Evolutionary conservation across 331 rosid genomes (phyloP).

Genomic region (Phaseolus coccineus): DNA sequence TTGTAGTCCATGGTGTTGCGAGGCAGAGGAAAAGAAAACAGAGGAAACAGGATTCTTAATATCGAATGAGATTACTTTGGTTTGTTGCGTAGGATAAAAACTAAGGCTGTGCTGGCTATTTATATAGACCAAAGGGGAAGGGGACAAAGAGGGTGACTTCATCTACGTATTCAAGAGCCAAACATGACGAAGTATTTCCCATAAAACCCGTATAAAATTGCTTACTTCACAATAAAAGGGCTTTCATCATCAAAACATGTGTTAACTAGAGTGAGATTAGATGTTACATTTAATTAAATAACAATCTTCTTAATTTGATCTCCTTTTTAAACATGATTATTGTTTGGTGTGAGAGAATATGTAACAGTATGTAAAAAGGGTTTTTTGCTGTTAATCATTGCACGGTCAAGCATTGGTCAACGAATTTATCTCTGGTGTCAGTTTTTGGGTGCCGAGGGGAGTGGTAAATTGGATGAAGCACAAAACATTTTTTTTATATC

Average conservation of each 20-base stretch:
- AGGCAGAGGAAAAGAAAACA: slow-evolving; percentile 44
- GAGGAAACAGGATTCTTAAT: not conserved
- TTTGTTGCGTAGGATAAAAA: slow-evolving; percentile 26
- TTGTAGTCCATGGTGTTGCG: slow-evolving; percentile 60
- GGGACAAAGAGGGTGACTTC: slow-evolving; percentile 44
- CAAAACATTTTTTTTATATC: not conserved
- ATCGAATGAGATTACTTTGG: not conserved
- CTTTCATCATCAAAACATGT: not conserved
- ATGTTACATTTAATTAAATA: not conserved
- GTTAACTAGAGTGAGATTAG: not conserved
- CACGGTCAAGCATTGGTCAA: slow-evolving; percentile 40
- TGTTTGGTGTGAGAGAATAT: not conserved
- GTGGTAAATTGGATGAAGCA: not conserved
- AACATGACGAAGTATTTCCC: slow-evolving; percentile 2
- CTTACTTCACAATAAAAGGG: not conserved
- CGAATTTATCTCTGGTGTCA: slow-evolving; percentile 20
- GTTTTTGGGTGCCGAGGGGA: slow-evolving; percentile 1
- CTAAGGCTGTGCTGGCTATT: slow-evolving; percentile 28
- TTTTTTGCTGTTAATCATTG: slow-evolving; percentile 7
- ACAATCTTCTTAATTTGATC: not conserved
- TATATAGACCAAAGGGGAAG: slow-evolving; percentile 43
- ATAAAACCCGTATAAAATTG: not conserved
- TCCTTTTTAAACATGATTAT: not conserved
- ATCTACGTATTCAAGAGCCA: slow-evolving; percentile 43
- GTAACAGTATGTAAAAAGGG: not conserved